Conservation (phyloP, 306 rosid genomes). For the Chamaecrista fasciculata region DNA sequence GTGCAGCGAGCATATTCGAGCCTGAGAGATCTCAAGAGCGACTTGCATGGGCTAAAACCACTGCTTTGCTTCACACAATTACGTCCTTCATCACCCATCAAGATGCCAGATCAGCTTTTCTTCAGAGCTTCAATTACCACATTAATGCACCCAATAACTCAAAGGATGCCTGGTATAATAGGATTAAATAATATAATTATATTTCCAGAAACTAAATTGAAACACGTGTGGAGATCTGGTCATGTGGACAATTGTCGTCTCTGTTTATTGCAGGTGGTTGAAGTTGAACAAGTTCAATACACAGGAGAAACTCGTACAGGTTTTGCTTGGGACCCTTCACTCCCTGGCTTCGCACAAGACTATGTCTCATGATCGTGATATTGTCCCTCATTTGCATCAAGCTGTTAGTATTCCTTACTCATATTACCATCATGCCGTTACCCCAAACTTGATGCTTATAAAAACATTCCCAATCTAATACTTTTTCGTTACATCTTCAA, state of each 20-base stretch:
- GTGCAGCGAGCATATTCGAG: constrained; percentile 67
- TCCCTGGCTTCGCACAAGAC: constrained; percentile 49
- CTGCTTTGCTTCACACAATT: constrained; percentile 44
- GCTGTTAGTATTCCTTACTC: constrained; percentile 51
- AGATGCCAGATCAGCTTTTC: constrained; percentile 40
- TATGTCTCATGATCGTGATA: constrained; percentile 44
- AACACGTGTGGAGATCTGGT: too few relatives aligned
- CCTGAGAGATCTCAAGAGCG: constrained; percentile 65
- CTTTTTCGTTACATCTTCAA: background rate
- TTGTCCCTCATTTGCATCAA: constrained; percentile 40
- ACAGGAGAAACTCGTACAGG: constrained; percentile 46
- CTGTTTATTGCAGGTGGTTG: constrained; percentile 40
- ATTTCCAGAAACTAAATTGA: too few relatives aligned
- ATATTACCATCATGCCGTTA: background rate
- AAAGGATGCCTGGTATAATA: too few relatives aligned
- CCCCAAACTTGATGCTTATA: too few relatives aligned
- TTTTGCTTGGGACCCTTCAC: constrained; percentile 53
- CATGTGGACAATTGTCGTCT: too few relatives aligned
- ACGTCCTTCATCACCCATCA: constrained; percentile 32
- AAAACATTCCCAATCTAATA: background rate
- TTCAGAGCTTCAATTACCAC: constrained; percentile 36
- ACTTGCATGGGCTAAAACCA: constrained; percentile 70
- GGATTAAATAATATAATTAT: too few relatives aligned
- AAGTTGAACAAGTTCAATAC: constrained; percentile 32
- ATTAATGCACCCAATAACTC: constrained; percentile 17